Evolutionary conservation across 306 rosid genomes (phyloP), one percentile per base, ranked within the genome.

Genomic region (Fragaria nilgerrensis): DNA sequence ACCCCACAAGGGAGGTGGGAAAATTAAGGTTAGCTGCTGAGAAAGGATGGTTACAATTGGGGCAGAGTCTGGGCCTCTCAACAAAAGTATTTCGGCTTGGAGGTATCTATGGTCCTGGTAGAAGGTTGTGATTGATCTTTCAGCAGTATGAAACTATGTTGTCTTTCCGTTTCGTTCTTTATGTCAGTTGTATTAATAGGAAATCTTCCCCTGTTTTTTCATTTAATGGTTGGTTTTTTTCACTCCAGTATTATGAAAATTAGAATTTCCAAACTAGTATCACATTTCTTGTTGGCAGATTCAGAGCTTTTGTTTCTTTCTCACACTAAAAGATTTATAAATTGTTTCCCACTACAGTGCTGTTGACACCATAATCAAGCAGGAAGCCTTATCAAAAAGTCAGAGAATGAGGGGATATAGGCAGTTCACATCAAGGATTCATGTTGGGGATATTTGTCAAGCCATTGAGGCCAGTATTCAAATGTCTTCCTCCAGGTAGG

Each of bases 101-200:
- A 87, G 98, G 97, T 72, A 89, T 95, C 90, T 95, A 95, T 81
- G 97, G 98, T 82, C 97, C 93, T 37, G 89, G 96, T 73, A 92
- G 98, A 92, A 95, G 98, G 97, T 95, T 73, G 75, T 81, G 77
- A 75, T 56, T n/a, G 74, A 22, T 39, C 10, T 52, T 36, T 45
- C 15, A 29, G 17, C 14, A 29, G 55, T 55, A 25, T 27, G 59
- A 62, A 44, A 32, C 53, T 61, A 36, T 74, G 44, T 27, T 52
- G 17, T 66, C 34, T 49, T 56, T 72, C 43, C 2, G 44, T 77
- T 59, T 73, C 59, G 25, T 23, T 36, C 20, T 16, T 45, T 19
- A 12, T 75, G 29, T 82, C 34, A 12, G 37, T 44, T 10, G 25
- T 56, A n/a, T 8, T n/a, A 17, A 55, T 44, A 14, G 39, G 56